Percentiles rank a stretch among this genome's conserved stretches.
Evolutionary conservation across 2,329 filamentous ascomycete species (phyloP).

Genomic region (Beauveria sp.): DNA sequence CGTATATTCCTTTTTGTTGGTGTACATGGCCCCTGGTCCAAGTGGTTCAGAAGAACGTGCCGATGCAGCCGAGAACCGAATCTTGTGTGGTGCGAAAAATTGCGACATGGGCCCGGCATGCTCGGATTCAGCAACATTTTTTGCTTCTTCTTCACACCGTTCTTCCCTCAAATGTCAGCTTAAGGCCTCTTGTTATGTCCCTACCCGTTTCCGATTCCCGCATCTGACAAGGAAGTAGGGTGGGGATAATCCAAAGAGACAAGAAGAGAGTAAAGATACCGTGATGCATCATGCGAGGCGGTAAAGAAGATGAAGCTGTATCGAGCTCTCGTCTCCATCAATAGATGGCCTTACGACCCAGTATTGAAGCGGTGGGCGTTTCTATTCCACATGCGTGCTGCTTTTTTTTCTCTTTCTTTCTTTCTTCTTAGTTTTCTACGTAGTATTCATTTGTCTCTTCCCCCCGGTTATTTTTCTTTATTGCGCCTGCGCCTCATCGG

Average conservation of each 20-base stretch:
- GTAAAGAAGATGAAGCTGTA: not conserved
- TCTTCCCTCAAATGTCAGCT: too few relatives aligned
- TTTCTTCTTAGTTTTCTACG: too few relatives aligned
- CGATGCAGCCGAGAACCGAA: not conserved
- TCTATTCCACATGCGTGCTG: too few relatives aligned
- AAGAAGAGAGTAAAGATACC: too few relatives aligned
- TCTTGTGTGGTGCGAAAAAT: not conserved
- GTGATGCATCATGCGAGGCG: not conserved
- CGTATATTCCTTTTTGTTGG: not conserved
- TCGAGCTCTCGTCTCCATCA: not conserved
- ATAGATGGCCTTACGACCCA: not conserved
- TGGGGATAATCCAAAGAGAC: too few relatives aligned
- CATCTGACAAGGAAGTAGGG: too few relatives aligned
- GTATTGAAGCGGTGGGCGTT: not conserved
- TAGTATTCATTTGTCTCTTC: too few relatives aligned
- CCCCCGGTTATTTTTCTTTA: not conserved
- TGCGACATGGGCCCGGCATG: not conserved
- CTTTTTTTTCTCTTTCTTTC: too few relatives aligned
- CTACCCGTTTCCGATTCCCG: too few relatives aligned
- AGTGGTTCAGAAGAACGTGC: not conserved
- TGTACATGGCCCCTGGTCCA: not conserved
- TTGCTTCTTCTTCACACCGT: too few relatives aligned
- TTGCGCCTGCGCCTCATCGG: not conserved
- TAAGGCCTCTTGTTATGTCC: too few relatives aligned
- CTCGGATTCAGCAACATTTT: not conserved